Percentiles rank a stretch among this genome's conserved stretches.
Conservation (phyloP, 163 green algal species). For the Scenedesmus sp. region DNA sequence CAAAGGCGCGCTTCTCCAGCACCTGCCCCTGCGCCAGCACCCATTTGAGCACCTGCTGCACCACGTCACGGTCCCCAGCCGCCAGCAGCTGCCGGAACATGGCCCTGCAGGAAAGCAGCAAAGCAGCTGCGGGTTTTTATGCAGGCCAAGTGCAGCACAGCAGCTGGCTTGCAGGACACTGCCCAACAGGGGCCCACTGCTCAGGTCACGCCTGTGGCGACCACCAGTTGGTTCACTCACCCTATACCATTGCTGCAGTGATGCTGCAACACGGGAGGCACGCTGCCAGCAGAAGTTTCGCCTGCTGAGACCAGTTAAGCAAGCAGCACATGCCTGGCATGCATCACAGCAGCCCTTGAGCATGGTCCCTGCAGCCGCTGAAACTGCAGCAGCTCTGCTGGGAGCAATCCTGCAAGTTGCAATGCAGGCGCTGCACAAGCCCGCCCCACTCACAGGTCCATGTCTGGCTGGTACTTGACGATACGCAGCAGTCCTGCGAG, state of each 20-base stretch:
- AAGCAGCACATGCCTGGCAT: too few species aligned
- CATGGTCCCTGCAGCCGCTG: neutral
- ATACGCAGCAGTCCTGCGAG: slow-evolving; percentile 71
- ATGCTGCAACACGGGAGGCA: too few species aligned
- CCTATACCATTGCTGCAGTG: too few species aligned
- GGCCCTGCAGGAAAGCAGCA: slow-evolving; percentile 47
- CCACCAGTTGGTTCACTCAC: too few species aligned
- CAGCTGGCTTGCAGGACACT: too few species aligned
- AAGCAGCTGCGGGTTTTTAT: too few species aligned
- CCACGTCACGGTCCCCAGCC: slow-evolving; percentile 63
- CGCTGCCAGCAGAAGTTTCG: too few species aligned
- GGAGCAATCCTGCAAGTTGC: neutral
- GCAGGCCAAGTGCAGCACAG: too few species aligned
- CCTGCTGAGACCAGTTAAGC: too few species aligned
- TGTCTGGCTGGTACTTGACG: slow-evolving; percentile 73
- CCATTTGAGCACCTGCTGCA: slow-evolving; percentile 75
- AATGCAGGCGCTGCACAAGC: neutral
- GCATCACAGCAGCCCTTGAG: too few species aligned
- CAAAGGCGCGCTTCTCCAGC: slow-evolving; percentile 76
- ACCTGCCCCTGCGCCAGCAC: slow-evolving; percentile 69
- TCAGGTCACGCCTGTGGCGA: too few species aligned
- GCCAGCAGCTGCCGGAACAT: slow-evolving; percentile 68
- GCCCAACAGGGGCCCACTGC: too few species aligned
- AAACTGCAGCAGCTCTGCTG: neutral
- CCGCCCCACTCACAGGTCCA: slow-evolving; percentile 65